These are phyloP conservation scores for Cryphonectria radicalis DNA, from an alignment of 2,329 filamentous ascomycete genomes.

Conservation along the genomic window DNA sequence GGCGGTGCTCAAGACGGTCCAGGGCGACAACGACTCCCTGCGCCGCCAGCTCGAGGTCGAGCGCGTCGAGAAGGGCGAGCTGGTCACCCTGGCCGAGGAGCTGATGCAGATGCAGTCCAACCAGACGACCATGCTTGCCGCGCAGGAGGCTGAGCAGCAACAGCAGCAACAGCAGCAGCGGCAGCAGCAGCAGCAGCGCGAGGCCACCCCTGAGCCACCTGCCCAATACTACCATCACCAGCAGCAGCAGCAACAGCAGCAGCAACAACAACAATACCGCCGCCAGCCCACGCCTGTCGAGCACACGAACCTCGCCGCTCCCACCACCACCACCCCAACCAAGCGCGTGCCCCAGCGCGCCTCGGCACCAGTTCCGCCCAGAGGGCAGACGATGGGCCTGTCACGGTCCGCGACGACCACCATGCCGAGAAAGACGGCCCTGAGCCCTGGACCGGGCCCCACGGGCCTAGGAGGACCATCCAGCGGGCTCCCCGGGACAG, in stretches of 20 bases:
- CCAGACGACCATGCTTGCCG: constrained; percentile 50
- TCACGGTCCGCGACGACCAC: constrained; percentile 23
- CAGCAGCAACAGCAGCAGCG: too few species aligned
- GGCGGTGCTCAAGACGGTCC: constrained; percentile 71
- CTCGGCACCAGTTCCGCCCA: constrained; percentile 23
- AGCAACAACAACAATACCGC: constrained; percentile 27
- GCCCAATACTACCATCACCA: constrained; percentile 3
- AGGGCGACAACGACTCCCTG: constrained; percentile 70
- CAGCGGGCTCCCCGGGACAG: constrained; percentile 35
- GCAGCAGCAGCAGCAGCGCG: neutral
- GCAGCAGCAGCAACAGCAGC: constrained; percentile 32
- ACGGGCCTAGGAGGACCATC: constrained; percentile 4
- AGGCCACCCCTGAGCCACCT: neutral
- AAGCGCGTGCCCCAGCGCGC: constrained; percentile 26
- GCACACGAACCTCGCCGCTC: neutral
- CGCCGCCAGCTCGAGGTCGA: constrained; percentile 71
- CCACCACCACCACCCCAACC: constrained; percentile 15
- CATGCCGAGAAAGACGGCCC: constrained; percentile 23
- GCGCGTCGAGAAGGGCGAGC: constrained; percentile 80
- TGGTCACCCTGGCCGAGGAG: constrained; percentile 81
- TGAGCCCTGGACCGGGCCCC: constrained; percentile 23
- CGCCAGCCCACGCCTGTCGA: constrained; percentile 12
- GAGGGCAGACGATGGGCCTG: constrained; percentile 21
- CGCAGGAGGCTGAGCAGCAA: neutral
- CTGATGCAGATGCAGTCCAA: constrained; percentile 71